Base-by-base conservation (phyloP, 352 stramenopile genomes). In the Phytophthora macrochlamydospora region DNA sequence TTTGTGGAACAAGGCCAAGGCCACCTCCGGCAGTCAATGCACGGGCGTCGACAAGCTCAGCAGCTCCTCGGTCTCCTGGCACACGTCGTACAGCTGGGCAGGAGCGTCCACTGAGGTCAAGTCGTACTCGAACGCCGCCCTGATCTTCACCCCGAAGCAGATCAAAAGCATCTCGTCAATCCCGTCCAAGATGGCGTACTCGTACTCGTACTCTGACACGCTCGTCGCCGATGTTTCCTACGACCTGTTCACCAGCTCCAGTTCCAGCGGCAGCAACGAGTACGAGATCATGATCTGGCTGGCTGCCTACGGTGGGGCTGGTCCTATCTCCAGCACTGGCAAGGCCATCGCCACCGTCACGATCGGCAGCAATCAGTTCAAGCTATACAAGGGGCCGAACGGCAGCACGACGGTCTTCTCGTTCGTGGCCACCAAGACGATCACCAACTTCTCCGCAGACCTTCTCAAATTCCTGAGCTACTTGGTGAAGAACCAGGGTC, bases 271-370 rank as follows among this genome's bases (percentile, higher is more conserved):
- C 29, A 56, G 18, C 32, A 73, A 76, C 55, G 65, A 73, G 59
- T 73, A 73, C 56, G 69, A 76, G 59, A 73, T 76, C 64, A 76
- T 76, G 69, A 71, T 76, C 51, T 73, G 69, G 69, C 60, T 77
- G 40, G 69, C 69, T 11, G 65, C 69, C 0, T 53, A 69, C 33
- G 62, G 58, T 31, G 69, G 69, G 4, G 69, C 69, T 24, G 60
- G 65, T 2, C 69, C 69, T 2, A 73, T 77, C 49, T 71, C 69
- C 9, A 71, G 45, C 49, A 77, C 69, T n/a, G 69, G 69, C 44
- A 63, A 55, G 35, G 32, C 69, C 42, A 56, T 77, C 53, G 60
- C 59, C 18, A 71, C 56, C 2, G 42, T 67, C n/a, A 67, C 60
- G 0, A 51, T 73, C 14, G 69, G 48, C 42, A 56, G 53, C 43